These are phyloP conservation scores for Diaporthe nobilis DNA, from an alignment of 2,329 filamentous ascomycete species.

Conservation along the genomic window DNA sequence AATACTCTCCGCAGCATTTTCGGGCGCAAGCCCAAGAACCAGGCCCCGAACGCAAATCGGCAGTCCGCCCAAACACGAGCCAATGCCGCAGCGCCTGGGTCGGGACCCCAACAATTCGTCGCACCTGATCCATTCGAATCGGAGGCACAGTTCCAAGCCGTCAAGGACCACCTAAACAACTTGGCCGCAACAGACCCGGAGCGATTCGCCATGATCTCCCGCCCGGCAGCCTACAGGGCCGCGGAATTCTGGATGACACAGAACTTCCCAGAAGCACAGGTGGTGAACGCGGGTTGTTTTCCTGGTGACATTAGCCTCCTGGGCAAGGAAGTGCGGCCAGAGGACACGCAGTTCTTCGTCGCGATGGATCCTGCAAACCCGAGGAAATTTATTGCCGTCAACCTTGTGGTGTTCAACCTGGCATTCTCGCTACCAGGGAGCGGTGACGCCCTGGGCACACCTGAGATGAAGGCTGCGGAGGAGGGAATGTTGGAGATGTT, in stretches of 20 bases:
- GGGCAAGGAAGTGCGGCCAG: background rate
- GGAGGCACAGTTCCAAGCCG: slow-evolving; percentile 11
- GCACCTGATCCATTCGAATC: slow-evolving; percentile 21
- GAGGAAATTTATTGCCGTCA: slow-evolving; percentile 5
- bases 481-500: background rate
- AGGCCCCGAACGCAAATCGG: background rate
- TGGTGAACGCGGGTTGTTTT: slow-evolving; percentile 2
- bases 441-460: background rate
- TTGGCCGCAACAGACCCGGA: background rate
- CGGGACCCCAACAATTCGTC: background rate
- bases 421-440: background rate
- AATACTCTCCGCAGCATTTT: slow-evolving; percentile 18
- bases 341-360: slow-evolving; percentile 21
- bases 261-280: slow-evolving; percentile 7
- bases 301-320: background rate
- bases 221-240: background rate
- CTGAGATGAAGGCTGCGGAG: slow-evolving; percentile 9
- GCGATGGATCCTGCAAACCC: slow-evolving; percentile 1
- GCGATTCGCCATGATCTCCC: slow-evolving; percentile 1
- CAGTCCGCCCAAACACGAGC: background rate
- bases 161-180: slow-evolving; percentile 1
- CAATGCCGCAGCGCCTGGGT: background rate
- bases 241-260: slow-evolving; percentile 13
- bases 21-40: slow-evolving; percentile 18
- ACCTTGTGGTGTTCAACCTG: background rate